Evolutionary conservation across 176 grass and related monocot species (phyloP), one percentile per base, ranked within the genome.

Genomic region (Oryza longistaminata): DNA sequence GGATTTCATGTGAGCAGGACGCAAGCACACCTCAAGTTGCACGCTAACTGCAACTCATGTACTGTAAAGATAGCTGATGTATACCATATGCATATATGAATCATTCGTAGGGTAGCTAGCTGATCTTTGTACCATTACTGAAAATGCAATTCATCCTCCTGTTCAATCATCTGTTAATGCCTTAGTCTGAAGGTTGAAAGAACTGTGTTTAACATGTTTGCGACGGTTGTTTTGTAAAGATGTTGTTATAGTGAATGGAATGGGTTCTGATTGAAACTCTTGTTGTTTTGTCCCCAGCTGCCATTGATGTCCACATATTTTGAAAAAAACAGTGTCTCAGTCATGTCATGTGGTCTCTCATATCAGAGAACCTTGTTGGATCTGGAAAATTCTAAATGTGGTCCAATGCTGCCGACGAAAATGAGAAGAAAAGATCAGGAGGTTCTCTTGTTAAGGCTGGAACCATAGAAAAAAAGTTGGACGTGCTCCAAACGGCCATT

Each of bases 1-100:
- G 93, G 93, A 99, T 85, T 99, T 90, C 88, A 91, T 99, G 93
- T 96, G 90, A 99, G 86, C 48, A 58, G 39, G 24, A 15, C 9
- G 1, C 3, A 19, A 62, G 35, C 35, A 35, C 48, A 15, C 66
- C 53, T 43, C n/a, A 3, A 17, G 81, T 29, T 64, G 1, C 27
- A 45, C 64, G 70, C 70, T 65, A 74, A 83, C 75, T 58, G 45
- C 64, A 71, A 80, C 42, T 55, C 46, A 58, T 73, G 85, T 83
- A 84, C 50, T 87, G 85, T 87, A 87, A 87, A 87, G 49, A 74
- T 84, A 91, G 72, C 75, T 87, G 81, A 91, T 90, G 89, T 76
- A 80, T 81, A 87, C 52, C 76, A 25, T 90, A 81, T 58, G 86
- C 40, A 81, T 75, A 81, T 69, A 85, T 65, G 66, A 33, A 83